Evolutionary conservation across 192 early-diverging fungal genomes (phyloP), one percentile per base, ranked within the genome.

Genomic region (Coemansia sp.): DNA sequence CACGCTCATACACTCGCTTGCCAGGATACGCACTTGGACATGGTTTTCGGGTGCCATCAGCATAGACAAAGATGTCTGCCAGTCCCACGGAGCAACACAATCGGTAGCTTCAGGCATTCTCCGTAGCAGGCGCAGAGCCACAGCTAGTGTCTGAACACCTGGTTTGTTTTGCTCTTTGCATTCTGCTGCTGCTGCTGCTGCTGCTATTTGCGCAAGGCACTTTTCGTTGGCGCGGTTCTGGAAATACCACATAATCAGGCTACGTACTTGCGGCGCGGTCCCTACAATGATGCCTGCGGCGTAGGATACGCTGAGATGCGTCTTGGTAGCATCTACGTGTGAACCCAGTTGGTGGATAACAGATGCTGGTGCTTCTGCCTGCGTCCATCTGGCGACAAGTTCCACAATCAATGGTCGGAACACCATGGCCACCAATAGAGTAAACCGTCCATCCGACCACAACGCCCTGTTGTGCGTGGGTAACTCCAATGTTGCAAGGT

Each of bases 371-470:
- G 82, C 73, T 25, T 71, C 81, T n/a, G 80, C 64, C 10, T 72
- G 60, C 16, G 83, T 83, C 92, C 91, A 93, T 50, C 95, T 87
- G 16, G 90, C 89, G 0, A 86, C 84, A 31, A 97, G 82, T 60
- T 97, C 95, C 25, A 95, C 82, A 7, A 93, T 79, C 14, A 97
- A 68, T 3, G 93, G 91, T 18, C 95, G 76, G 67, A 88, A 89
- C 8, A 83, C 73, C 38, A 48, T 18, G 6, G 63, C 64, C 32
- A 75, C 73, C 20, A 61, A 34, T 11, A 64, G 12, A 7, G 78
- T 71, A 34, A 81, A 66, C 60, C 25, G 59, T 17, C 78, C 78
- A n/a, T 81, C 78, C 10, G 64, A 3, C 78, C 78, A 81, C 36
- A 33, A 48, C 0, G 45, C 68, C n/a, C 57, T 0, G 7, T 5